phyloP scores from a whole-genome alignment of 768 basidiomycete genomes.

The Boletus coccyginus region DNA sequence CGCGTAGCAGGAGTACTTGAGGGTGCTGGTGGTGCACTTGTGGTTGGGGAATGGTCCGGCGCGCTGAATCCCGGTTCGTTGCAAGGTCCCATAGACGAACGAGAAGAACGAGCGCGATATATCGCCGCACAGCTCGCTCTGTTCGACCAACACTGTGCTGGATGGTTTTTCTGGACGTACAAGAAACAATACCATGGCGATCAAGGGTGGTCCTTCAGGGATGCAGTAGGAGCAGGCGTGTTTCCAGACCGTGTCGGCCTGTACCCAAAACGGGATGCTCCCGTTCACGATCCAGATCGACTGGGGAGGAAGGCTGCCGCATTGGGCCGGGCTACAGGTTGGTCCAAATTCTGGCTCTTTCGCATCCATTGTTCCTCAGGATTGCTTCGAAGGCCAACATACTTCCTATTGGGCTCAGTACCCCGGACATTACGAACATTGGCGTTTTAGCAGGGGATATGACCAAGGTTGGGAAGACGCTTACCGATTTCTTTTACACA shows the following conservation, averaged over 20 bases:
- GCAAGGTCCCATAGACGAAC: conserved; percentile 42
- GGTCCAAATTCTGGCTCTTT: conserved; percentile 3
- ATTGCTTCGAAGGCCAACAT: conserved; percentile 35
- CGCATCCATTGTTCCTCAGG: conserved; percentile 16
- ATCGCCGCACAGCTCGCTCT: conserved; percentile 62
- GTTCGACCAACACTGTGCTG: conserved; percentile 62
- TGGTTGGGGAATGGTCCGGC: conserved; percentile 81
- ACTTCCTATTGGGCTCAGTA: conserved; percentile 44
- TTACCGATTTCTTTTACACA: conserved; percentile 48
- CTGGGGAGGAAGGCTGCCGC: conserved; percentile 28
- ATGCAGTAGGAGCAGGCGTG: conserved; percentile 60
- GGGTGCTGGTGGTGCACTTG: conserved; percentile 47
- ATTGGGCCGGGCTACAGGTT: conserved; percentile 35
- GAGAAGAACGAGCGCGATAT: conserved; percentile 45
- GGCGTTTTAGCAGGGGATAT: conserved; percentile 67
- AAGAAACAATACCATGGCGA: conserved; percentile 68
- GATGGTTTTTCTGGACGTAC: conserved; percentile 86
- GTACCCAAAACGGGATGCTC: conserved; percentile 20
- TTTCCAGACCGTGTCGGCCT: conserved; percentile 56
- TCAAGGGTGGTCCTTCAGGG: conserved; percentile 70
- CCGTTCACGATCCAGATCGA: conserved; percentile 20
- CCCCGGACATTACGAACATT: conserved; percentile 61
- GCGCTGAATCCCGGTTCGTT: conserved; percentile 67
- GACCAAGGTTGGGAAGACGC: conserved; percentile 71
- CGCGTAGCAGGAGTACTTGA: conserved; percentile 34